Base-by-base conservation (phyloP, 140 eudicot genomes). In the Stevia rebaudiana region DNA sequence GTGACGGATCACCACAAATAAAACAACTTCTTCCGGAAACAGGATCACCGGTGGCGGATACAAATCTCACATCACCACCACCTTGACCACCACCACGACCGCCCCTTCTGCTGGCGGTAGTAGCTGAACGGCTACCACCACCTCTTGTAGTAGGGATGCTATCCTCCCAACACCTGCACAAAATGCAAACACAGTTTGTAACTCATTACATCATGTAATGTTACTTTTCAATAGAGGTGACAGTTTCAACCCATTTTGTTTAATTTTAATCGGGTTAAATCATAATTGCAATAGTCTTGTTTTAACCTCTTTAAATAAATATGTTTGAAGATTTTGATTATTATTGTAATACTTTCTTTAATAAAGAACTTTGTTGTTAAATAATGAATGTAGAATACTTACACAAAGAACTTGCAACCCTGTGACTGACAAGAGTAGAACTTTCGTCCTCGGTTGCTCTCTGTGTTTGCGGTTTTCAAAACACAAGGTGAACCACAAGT, bases 21-120 rank as follows among this genome's bases (percentile, higher is more conserved):
- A 85, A 94, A 61, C 99, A 94, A 61, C 97, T 76, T 76, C 94
- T 81, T 12, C 85, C 90, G 37, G 95, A 73, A 50, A 76, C 61
- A 48, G 99, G 97, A 33, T 94, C 97, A 55, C 99, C 97, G 13
- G 88, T 94, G 52, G 95, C 97, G 33, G 99, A 94, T 53, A 94
- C 95, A 78, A 94, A 94, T 31, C 84, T 65, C 39, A 24, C 79
- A 54, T 65, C 83, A 56, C 79, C 79, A 8, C 86, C 67, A 11
- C 76, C 52, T 1, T 76, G 57, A 23, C 74, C 70, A 10, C 89
- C 71, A 11, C 84, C 83, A 35, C 80, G 80, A 12, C 86, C 82
- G 12, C 91, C 75, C 70, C 91, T 69, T 24, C 85, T 70, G 72
- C 77, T 39, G 21, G 67, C 9, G 43, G 61, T 75, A 25, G 79